Conservation (phyloP, 768 basidiomycete species). For the Phaffia australis region DNA sequence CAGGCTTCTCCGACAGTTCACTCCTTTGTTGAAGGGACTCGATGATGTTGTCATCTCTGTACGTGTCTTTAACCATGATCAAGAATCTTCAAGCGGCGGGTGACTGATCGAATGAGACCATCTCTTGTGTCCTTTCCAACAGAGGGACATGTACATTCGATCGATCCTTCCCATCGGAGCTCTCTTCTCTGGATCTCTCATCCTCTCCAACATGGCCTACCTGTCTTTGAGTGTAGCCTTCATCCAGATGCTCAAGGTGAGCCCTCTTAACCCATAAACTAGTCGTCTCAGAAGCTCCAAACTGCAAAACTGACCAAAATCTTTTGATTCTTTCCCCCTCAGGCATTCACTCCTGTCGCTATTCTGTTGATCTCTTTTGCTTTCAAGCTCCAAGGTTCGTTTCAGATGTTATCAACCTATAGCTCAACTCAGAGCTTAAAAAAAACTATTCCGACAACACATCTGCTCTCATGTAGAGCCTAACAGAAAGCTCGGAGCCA, state of each 20-base stretch:
- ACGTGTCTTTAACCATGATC: constrained; percentile 13
- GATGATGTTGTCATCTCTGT: constrained; percentile 36
- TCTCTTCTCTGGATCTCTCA: constrained; percentile 82
- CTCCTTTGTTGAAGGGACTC: constrained; percentile 35
- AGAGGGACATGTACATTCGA: constrained; percentile 48
- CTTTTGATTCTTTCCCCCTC: background rate
- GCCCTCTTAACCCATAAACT: constrained; percentile 22
- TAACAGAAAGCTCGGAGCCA: constrained; percentile 18
- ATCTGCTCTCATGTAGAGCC: constrained; percentile 7
- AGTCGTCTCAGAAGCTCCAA: background rate
- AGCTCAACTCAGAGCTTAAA: no score
- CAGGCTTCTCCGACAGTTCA: constrained; percentile 32
- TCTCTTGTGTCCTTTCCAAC: background rate
- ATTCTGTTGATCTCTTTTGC: constrained; percentile 71
- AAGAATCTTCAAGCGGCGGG: background rate
- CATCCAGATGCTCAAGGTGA: constrained; percentile 54
- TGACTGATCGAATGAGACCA: background rate
- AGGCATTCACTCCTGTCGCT: constrained; percentile 57
- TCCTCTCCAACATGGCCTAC: constrained; percentile 85
- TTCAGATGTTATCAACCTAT: background rate
- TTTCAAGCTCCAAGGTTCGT: constrained; percentile 68
- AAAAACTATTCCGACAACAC: background rate
- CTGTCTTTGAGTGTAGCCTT: constrained; percentile 65
- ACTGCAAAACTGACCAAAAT: background rate
- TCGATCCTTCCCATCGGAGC: constrained; percentile 89